Conservation (phyloP, 495 filamentous ascomycete genomes). For the Penicillium chermesinum region DNA sequence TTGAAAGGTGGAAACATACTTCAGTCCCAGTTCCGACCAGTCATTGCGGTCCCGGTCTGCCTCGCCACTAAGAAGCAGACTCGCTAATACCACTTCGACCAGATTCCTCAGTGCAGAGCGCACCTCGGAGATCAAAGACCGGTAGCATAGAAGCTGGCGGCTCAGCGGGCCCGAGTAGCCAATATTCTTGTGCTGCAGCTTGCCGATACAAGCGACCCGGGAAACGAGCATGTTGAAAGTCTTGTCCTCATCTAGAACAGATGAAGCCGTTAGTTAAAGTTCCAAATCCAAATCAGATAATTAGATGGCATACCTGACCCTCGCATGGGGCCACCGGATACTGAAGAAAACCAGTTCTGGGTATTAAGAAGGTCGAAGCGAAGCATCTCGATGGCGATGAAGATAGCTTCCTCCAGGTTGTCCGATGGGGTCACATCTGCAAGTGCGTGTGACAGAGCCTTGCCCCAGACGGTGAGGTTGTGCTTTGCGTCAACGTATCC, state of each 20-base stretch:
- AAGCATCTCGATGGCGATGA: constrained; percentile 77
- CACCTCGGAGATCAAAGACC: constrained; percentile 73
- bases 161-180: constrained; percentile 94
- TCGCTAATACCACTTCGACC: constrained; percentile 71
- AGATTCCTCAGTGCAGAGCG: constrained; percentile 74
- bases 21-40: constrained; percentile 63
- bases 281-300: background rate
- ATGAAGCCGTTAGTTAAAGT: background rate
- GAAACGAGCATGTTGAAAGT: constrained; percentile 72
- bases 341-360: constrained; percentile 49
- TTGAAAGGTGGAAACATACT: constrained; percentile 47
- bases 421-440: constrained; percentile 52
- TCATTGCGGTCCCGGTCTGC: constrained; percentile 65
- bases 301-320: constrained; percentile 46
- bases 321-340: constrained; percentile 55
- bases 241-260: constrained; percentile 54
- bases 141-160: constrained; percentile 81
- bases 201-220: constrained; percentile 75
- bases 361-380: constrained; percentile 72
- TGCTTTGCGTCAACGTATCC: constrained; percentile 79
- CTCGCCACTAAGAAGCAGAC: constrained; percentile 74
- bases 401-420: constrained; percentile 56
- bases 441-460: constrained; percentile 65
- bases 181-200: constrained; percentile 73
- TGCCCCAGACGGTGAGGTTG: constrained; percentile 77